Conservation (phyloP, 2,329 filamentous ascomycete genomes). For the Fusarium buxicola region DNA sequence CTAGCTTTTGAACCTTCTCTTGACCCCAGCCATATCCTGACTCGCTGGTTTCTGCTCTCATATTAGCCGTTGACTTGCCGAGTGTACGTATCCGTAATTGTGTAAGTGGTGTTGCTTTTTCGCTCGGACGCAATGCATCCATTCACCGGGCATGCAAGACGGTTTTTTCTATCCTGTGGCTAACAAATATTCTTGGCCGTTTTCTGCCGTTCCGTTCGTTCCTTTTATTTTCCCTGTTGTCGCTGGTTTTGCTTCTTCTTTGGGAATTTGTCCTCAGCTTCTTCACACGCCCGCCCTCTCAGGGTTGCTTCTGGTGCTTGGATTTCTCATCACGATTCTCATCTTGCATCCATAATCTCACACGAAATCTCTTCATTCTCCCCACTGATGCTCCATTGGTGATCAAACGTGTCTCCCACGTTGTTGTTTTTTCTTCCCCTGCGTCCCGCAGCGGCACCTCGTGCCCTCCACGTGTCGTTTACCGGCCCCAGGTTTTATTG, state of each 20-base stretch:
- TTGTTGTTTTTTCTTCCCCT: constrained; percentile 32
- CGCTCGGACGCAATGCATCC: not conserved
- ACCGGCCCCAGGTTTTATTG: constrained; percentile 8
- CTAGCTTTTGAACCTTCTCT: too few species aligned
- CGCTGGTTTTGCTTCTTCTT: too few species aligned
- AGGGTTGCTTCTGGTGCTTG: constrained; percentile 3
- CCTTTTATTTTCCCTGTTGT: constrained; percentile 21
- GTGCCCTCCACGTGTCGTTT: constrained; percentile 43
- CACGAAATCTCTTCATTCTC: not conserved
- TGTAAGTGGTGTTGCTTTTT: not conserved
- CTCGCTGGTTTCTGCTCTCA: too few species aligned
- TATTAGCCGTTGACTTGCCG: too few species aligned
- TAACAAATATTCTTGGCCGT: not conserved
- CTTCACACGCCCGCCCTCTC: not conserved
- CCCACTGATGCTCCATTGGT: constrained; percentile 4
- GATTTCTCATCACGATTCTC: constrained; percentile 4
- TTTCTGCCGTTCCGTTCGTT: constrained; percentile 10
- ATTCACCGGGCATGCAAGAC: constrained; percentile 10
- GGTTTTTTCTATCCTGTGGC: constrained; percentile 7
- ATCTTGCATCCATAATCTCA: constrained; percentile 2
- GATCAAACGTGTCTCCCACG: constrained; percentile 32
- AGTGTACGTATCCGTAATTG: too few species aligned
- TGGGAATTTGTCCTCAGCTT: too few species aligned
- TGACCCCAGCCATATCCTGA: too few species aligned
- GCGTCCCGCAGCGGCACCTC: constrained; percentile 21